phyloP scores from a whole-genome alignment of 2,329 filamentous ascomycete genomes.

The Pyrenophora seminiperda region DNA sequence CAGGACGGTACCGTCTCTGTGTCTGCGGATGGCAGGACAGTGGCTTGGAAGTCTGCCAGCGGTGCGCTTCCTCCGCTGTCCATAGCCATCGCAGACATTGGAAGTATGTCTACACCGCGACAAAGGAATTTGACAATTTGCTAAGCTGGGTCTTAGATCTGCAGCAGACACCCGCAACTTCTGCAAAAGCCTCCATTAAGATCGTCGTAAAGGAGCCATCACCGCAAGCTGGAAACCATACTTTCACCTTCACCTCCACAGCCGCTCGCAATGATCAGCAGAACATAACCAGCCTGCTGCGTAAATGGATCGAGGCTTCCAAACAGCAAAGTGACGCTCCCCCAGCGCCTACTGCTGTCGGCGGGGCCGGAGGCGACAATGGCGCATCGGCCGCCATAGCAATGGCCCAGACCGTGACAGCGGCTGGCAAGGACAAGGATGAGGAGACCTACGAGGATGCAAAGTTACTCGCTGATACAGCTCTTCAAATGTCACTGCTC shows the following conservation, averaged over 20 bases:
- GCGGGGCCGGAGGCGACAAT: constrained; percentile 28
- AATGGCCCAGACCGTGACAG: constrained; percentile 69
- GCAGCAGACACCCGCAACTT: constrained; percentile 89
- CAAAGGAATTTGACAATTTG: constrained; percentile 6
- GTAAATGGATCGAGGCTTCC: constrained; percentile 72
- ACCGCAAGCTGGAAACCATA: constrained; percentile 69
- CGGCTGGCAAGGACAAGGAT: constrained; percentile 52
- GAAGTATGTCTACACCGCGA: constrained; percentile 65
- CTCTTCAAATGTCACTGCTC: constrained; percentile 85
- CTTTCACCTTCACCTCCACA: constrained; percentile 86
- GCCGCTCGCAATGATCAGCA: constrained; percentile 84
- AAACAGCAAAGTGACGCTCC: constrained; percentile 58
- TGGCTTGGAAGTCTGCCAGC: constrained; percentile 80
- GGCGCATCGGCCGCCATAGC: constrained; percentile 70
- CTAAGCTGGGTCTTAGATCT: constrained; percentile 65
- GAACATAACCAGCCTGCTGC: constrained; percentile 79
- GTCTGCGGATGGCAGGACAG: constrained; percentile 70
- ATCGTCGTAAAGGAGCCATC: constrained; percentile 75
- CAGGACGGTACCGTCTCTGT: constrained; percentile 86
- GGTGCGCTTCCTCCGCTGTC: constrained; percentile 68
- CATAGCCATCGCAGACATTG: constrained; percentile 76
- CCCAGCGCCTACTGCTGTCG: constrained; percentile 37
- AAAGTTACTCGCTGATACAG: constrained; percentile 75
- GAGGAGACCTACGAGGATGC: constrained; percentile 81
- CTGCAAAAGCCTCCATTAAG: constrained; percentile 90